Evolutionary conservation across 768 basidiomycete species (phyloP).

Genomic region (Trametes cinnabarina): DNA sequence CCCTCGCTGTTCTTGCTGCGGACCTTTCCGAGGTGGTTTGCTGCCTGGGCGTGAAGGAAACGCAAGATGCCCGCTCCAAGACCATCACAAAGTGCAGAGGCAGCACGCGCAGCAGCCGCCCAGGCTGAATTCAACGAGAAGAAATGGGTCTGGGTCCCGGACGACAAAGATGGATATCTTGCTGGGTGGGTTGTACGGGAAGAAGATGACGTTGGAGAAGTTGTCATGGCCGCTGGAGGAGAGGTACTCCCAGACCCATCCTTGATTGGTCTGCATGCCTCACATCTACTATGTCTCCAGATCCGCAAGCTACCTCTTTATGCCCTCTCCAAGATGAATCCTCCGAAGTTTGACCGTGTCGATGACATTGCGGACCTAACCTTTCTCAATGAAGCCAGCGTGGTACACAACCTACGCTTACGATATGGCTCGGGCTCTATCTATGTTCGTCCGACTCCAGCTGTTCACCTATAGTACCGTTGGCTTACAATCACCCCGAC

Average conservation of each 20-base stretch:
- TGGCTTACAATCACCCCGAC: neutral
- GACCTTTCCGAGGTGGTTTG: too few species aligned
- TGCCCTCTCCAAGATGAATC: constrained; percentile 92
- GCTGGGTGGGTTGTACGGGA: constrained; percentile 92
- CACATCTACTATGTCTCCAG: constrained; percentile 31
- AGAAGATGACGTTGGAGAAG: constrained; percentile 78
- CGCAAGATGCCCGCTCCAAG: constrained; percentile 34
- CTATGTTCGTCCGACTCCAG: constrained; percentile 51
- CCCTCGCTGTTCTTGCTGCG: too few species aligned
- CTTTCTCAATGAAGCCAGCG: constrained; percentile 96
- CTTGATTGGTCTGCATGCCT: neutral
- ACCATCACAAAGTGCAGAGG: constrained; percentile 51
- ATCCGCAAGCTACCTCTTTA: constrained; percentile 72
- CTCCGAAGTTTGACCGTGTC: constrained; percentile 96
- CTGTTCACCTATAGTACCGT: neutral
- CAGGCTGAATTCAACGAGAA: constrained; percentile 97
- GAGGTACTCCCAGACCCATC: constrained; percentile 49
- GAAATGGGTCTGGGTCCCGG: constrained; percentile 98
- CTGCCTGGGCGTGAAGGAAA: neutral
- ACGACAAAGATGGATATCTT: constrained; percentile 88
- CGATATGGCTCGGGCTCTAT: constrained; percentile 91
- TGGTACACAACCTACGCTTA: constrained; percentile 94
- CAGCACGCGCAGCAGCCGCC: constrained; percentile 80
- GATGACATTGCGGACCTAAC: constrained; percentile 98
- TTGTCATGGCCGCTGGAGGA: constrained; percentile 80